Evolutionary conservation across 2,329 filamentous ascomycete species (phyloP), one percentile per base, ranked within the genome.

Genomic region (Zalaria obscura): DNA sequence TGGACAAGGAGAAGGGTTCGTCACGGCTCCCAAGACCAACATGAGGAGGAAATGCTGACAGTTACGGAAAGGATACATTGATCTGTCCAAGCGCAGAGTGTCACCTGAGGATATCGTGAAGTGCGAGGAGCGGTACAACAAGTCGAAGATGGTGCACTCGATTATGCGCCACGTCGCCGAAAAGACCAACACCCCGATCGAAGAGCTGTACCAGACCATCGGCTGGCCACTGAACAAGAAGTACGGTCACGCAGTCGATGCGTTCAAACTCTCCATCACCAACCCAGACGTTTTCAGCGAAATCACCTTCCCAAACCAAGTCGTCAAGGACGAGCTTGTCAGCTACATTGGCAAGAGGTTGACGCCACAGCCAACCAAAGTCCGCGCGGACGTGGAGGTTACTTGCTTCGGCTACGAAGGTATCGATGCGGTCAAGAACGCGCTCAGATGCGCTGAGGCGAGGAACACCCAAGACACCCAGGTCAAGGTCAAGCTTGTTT

Each of bases 51-150:
- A 39, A 28, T 29, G 26, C 38, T 39, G 38, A 9, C 7, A 5
- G 10, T 27, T 35, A 46, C 27, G 6, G 80, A 4, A n/a, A 44
- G 80, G 87, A 48, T 98, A 98, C 62, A 98, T 98, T 58, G 91
- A 98, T 80, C 70, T 98, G 61, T 94, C 87, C 48, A 98, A 98
- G 74, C 88, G 91, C 60, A 83, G 91, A 70, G 91, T 98, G 45
- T 95, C 88, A 35, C 83, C 91, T 36, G 91, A 98, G 64, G 91
- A 98, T 69, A 91, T 96, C 49, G 74, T 94, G 54, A 95, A 95
- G 70, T 98, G 93, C 63, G 91, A 98, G 63, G 91, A 98, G 71
- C 79, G 91, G 54, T 98, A 95, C 75, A 98, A 98, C 77, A 98
- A 98, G 80, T 85, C 86, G 72, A 98, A 98, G 73, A 93, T 94